Evolutionary conservation across 257 asterid species (phyloP), one percentile per base, ranked within the genome.

Genomic region (Nicotiana sylvestris): DNA sequence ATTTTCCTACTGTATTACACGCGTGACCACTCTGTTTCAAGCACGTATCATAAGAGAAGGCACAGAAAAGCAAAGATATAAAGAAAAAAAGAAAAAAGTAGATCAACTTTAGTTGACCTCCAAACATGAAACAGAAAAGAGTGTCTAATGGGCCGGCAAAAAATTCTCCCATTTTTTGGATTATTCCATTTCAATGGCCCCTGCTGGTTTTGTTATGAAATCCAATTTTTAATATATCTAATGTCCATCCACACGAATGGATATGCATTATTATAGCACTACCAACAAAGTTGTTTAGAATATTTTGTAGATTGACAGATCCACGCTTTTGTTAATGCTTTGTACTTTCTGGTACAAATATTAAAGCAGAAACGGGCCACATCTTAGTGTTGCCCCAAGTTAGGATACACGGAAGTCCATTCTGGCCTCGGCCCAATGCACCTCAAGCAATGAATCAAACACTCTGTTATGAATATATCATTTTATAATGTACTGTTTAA

Each of bases 161-260:
- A 43, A 70, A 70, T 70, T 58, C 13, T 25, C 1, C 8, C n/a
- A 27, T 74, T 6, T 7, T 74, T 43, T 12, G 13, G 25, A 46
- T 72, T 43, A 72, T 5, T 72, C 13, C 37, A 39, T 49, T 49
- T 43, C 51, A 2, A 49, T 74, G 79, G 62, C 79, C 79, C 62
- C 51, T 35, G 5, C 18, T 43, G 51, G 51, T 1, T 33, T 21
- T 70, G 51, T 37, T 68, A 53, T 53, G 58, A 53, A 49, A 74
- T 74, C 21, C 21, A 21, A 21, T 21, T 21, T 74, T 74, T 49
- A 49, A 70, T 43, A 72, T 25, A 67, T 67, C 53, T 35, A 3
- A 13, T 67, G 29, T 67, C 15, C 76, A 13, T 74, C 43, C 79
- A 74, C 79, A 74, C 79, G 79, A 49, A 74, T 74, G 79, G 79